Evolutionary conservation across 345 rosid species (phyloP).

Genomic region (Cardiospermum halicacabum): DNA sequence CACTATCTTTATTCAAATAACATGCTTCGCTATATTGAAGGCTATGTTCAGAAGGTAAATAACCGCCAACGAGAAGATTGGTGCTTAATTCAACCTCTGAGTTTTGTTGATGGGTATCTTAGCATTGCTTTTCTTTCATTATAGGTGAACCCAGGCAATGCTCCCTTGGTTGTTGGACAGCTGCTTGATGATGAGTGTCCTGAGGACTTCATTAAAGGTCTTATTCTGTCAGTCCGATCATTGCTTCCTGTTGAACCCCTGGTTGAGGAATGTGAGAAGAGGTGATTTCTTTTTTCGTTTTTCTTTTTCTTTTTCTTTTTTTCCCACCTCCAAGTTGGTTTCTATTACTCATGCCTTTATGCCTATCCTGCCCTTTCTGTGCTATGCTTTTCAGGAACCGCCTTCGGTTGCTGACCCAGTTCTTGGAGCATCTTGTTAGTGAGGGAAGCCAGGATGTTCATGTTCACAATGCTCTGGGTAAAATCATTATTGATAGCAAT

Average conservation of each 20-base stretch:
- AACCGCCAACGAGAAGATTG: slow-evolving; percentile 4
- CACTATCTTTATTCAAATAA: slow-evolving; percentile 91
- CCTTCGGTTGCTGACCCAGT: slow-evolving; percentile 97
- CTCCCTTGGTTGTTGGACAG: slow-evolving; percentile 92
- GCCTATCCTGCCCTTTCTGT: slow-evolving; percentile 22
- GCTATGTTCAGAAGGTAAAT: slow-evolving; percentile 96
- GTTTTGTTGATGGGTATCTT: slow-evolving; percentile 4
- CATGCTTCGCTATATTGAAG: slow-evolving; percentile 98
- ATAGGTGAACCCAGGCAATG: slow-evolving; percentile 98
- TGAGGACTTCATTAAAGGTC: slow-evolving; percentile 97
- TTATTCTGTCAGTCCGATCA: slow-evolving; percentile 85
- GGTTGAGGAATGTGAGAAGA: slow-evolving; percentile 86
- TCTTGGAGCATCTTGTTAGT: slow-evolving; percentile 98
- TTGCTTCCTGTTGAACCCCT: slow-evolving; percentile 85
- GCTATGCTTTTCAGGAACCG: slow-evolving; percentile 67
- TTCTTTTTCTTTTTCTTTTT: slow-evolving; percentile 12
- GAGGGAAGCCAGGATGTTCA: slow-evolving; percentile 99
- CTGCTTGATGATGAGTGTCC: slow-evolving; percentile 97
- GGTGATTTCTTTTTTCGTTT: slow-evolving; percentile 34
- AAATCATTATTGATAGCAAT: slow-evolving; percentile 97
- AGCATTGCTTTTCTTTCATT: slow-evolving; percentile 11
- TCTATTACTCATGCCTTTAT: slow-evolving; percentile 1
- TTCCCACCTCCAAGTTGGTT: no score
- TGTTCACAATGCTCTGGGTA: slow-evolving; percentile 98
- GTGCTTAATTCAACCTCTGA: not conserved